Percentiles rank a stretch among this genome's conserved stretches.
Conservation (phyloP, 768 basidiomycete species). For the Strobilomyces confusus region DNA sequence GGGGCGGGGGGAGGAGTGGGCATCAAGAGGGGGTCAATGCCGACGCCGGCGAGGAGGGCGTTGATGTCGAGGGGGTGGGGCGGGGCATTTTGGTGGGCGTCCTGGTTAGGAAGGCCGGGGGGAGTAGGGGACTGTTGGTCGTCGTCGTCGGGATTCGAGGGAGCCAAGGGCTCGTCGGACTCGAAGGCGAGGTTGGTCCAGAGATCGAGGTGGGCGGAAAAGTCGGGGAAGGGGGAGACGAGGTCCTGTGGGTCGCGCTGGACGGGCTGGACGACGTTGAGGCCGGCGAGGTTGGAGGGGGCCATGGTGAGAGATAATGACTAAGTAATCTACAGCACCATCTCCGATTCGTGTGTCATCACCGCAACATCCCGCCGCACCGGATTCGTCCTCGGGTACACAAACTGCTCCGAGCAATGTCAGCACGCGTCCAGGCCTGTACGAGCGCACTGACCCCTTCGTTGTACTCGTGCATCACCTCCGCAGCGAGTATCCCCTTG, state of each 20-base stretch:
- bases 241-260: constrained; percentile 48
- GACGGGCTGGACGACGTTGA: constrained; percentile 72
- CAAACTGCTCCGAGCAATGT: constrained; percentile 52
- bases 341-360: constrained; percentile 83
- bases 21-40: constrained; percentile 41
- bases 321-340: constrained; percentile 31
- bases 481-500: constrained; percentile 66
- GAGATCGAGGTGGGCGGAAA: constrained; percentile 72
- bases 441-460: constrained; percentile 49
- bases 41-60: constrained; percentile 34
- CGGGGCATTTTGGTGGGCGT: constrained; percentile 45
- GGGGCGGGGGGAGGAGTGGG: constrained; percentile 27
- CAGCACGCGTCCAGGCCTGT: background rate
- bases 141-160: constrained; percentile 34
- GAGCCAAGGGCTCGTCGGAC: constrained; percentile 60
- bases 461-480: constrained; percentile 84
- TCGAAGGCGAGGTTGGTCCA: constrained; percentile 84
- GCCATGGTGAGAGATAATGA: constrained; percentile 38
- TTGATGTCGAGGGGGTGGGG: constrained; percentile 47
- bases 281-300: constrained; percentile 66
- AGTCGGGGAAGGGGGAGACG: constrained; percentile 63
- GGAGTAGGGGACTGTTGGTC: constrained; percentile 21
- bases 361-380: constrained; percentile 74
- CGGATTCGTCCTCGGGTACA: constrained; percentile 76
- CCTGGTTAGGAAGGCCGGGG: constrained; percentile 33